phyloP scores from a whole-genome alignment of 2,329 filamentous ascomycete genomes.

The Aphanocladium album region DNA sequence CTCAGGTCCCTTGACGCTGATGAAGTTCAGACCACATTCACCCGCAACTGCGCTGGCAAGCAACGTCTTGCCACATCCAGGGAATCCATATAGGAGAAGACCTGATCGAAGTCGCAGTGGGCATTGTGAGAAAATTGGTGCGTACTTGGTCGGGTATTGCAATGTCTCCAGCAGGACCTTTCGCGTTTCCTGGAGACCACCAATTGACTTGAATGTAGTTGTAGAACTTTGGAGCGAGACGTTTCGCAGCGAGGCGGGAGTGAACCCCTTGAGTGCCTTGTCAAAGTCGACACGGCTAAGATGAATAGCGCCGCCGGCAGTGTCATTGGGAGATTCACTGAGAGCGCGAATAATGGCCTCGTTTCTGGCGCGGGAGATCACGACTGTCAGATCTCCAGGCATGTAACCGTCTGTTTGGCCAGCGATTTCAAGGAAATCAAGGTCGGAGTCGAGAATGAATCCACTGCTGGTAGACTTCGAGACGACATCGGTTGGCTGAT shows the following conservation, averaged over 20 bases:
- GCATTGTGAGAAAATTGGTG: conserved; percentile 94
- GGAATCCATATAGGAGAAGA: conserved; percentile 87
- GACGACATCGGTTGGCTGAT: conserved; percentile 44
- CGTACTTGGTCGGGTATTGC: conserved; percentile 96
- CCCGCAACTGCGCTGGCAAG: conserved; percentile 95
- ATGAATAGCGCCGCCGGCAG: conserved; percentile 47
- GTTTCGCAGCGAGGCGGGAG: conserved; percentile 87
- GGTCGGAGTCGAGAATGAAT: conserved; percentile 67
- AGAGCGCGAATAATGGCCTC: conserved; percentile 88
- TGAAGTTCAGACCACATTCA: conserved; percentile 97
- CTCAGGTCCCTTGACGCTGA: conserved; percentile 95
- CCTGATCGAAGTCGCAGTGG: conserved; percentile 92
- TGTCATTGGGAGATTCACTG: conserved; percentile 41
- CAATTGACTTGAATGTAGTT: conserved; percentile 88
- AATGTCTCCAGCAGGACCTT: conserved; percentile 91
- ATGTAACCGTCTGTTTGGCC: conserved; percentile 96
- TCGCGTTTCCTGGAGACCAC: conserved; percentile 79
- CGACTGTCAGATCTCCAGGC: conserved; percentile 84
- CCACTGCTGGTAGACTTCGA: conserved; percentile 43
- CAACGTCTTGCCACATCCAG: conserved; percentile 93
- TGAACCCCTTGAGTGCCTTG: conserved; percentile 83
- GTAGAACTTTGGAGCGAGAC: conserved; percentile 91
- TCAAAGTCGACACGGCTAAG: conserved; percentile 75
- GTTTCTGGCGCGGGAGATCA: conserved; percentile 82
- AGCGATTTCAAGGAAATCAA: conserved; percentile 90